Percentiles rank a stretch among this genome's conserved stretches.
Evolutionary conservation across 1,139 yeast species (phyloP).

Genomic region (Yamadazyma buinensis): DNA sequence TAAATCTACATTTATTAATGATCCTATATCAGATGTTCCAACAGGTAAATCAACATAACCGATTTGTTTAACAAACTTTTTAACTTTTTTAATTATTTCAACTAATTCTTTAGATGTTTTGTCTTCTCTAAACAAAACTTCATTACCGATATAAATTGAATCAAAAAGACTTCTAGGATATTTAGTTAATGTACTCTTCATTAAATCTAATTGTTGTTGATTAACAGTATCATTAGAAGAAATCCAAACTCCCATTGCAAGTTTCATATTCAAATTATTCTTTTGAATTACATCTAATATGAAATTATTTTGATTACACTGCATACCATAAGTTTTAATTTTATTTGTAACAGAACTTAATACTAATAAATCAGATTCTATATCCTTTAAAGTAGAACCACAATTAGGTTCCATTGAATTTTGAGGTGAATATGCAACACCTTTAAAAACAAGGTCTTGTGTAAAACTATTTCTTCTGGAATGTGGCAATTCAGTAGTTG

Average conservation of each 20-base stretch:
- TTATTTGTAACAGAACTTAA: conserved; percentile 57
- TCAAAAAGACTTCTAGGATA: conserved; percentile 50
- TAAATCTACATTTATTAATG: conserved; percentile 30
- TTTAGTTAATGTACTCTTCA: conserved; percentile 38
- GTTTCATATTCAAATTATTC: conserved; percentile 49
- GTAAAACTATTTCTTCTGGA: not conserved
- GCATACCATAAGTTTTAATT: conserved; percentile 59
- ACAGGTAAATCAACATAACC: conserved; percentile 40
- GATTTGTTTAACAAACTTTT: conserved; percentile 28
- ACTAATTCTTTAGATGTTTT: conserved; percentile 34
- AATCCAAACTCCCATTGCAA: conserved; percentile 66
- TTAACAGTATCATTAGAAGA: conserved; percentile 41
- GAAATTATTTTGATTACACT: conserved; percentile 54
- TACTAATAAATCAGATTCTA: conserved; percentile 51
- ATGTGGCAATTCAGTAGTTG: not conserved
- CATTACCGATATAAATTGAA: conserved; percentile 58
- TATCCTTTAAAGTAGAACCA: conserved; percentile 46
- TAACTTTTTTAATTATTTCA: conserved; percentile 40
- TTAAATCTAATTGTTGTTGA: conserved; percentile 36
- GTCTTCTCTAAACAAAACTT: conserved; percentile 57
- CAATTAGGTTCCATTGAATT: conserved; percentile 50
- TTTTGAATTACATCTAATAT: conserved; percentile 52
- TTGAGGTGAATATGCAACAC: conserved; percentile 59
- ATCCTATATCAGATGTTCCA: conserved; percentile 57
- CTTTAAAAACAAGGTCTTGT: conserved; percentile 36